These are phyloP conservation scores for Populus trichocarpa DNA, from an alignment of 441 rosid genomes.

Conservation along the genomic window DNA sequence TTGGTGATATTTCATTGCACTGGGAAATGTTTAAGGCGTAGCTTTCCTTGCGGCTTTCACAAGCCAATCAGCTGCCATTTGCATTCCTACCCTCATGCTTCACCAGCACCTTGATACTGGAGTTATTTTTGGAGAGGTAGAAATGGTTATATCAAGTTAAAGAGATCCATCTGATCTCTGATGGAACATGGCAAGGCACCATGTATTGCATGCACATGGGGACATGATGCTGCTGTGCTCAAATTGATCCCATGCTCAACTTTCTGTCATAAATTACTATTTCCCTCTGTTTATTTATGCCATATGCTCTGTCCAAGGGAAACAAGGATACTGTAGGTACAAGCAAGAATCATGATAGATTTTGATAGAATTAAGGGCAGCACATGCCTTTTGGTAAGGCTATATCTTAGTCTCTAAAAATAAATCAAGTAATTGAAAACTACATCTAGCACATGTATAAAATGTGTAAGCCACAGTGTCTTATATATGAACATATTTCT, in stretches of 20 bases:
- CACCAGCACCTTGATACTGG: too few relatives aligned
- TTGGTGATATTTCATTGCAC: neutral
- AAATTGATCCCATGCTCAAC: neutral
- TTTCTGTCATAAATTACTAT: neutral
- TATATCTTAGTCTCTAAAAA: neutral
- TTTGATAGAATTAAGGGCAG: constrained; percentile 3
- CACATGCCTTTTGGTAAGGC: neutral
- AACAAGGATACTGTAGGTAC: neutral
- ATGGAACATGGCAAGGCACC: neutral
- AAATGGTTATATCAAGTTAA: neutral
- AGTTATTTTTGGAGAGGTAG: neutral
- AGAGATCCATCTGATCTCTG: neutral
- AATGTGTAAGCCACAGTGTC: neutral
- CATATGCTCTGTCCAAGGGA: neutral
- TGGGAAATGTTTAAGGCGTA: neutral
- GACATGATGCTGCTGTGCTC: neutral
- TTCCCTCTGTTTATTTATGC: neutral
- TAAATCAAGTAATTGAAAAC: neutral
- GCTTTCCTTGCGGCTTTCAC: neutral
- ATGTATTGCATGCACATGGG: neutral
- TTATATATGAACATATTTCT: constrained; percentile 12
- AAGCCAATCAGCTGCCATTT: too few relatives aligned
- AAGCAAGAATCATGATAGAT: neutral
- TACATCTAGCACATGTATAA: neutral
- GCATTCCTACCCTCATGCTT: too few relatives aligned